phyloP scores from a whole-genome alignment of 1,284 basidiomycete genomes.

The Laetiporus sulphureus region DNA sequence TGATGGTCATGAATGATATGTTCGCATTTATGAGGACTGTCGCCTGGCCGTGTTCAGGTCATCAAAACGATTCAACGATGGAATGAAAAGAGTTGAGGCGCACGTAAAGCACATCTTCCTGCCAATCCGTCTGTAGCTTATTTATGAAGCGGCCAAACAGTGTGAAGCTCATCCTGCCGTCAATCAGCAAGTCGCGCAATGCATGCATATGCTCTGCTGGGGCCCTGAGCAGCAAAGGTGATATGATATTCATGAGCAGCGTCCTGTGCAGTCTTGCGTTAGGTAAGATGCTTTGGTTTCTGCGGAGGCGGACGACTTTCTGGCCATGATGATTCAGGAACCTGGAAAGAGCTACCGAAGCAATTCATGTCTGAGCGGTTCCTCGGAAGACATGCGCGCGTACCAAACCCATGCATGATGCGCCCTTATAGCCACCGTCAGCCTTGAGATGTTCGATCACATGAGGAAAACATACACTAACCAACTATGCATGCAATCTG shows the following conservation, averaged over 20 bases:
- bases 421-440: too few relatives aligned
- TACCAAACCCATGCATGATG: slow-evolving; percentile 42
- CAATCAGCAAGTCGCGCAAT: slow-evolving; percentile 35
- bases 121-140: slow-evolving; percentile 42
- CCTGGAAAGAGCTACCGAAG: slow-evolving; percentile 35
- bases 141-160: slow-evolving; percentile 35
- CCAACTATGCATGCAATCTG: not conserved
- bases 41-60: slow-evolving; percentile 25
- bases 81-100: slow-evolving; percentile 12
- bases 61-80: not conserved
- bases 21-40: slow-evolving; percentile 38
- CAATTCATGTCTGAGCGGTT: not conserved
- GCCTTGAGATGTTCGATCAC: not conserved
- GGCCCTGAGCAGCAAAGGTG: slow-evolving; percentile 34
- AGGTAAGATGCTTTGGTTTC: slow-evolving; percentile 35
- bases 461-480: not conserved
- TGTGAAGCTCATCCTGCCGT: slow-evolving; percentile 29
- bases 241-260: slow-evolving; percentile 24
- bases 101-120: slow-evolving; percentile 42
- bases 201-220: slow-evolving; percentile 34
- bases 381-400: slow-evolving; percentile 8
- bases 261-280: slow-evolving; percentile 21
- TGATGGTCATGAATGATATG: slow-evolving; percentile 38
- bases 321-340: slow-evolving; percentile 49
- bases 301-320: slow-evolving; percentile 39